Base-by-base conservation (phyloP, 305 asterid species). In the Plantago coronopus region DNA sequence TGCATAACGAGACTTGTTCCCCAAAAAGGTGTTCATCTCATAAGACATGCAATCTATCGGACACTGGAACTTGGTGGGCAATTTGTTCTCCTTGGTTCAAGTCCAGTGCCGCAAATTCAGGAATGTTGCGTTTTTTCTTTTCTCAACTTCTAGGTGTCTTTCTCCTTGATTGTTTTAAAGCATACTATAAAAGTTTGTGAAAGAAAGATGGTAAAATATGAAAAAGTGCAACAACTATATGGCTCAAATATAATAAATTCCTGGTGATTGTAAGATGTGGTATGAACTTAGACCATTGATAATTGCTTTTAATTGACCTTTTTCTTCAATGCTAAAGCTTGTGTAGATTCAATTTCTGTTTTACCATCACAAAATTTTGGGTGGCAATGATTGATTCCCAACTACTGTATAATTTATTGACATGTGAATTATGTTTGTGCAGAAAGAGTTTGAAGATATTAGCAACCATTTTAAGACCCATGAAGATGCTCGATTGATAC, bases 1-100 rank as follows among this genome's bases (percentile, higher is more conserved):
- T 93, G 96, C 86, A 87, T 93, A 70, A 89, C 97, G 63, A 87
- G 99, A 78, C 76, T 93, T 90, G 99, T 93, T 43, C 96, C 99
- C 59, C 99, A 89, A 71, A 93, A 93, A 70, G 99, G 99, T 53
- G 97, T 89, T 45, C 95, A 93, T 87, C 95, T 93, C 65, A 87
- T 93, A 68, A 78, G 96, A 79, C 94, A 93, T 82, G 97, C 99
- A 64, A 67, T 93, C 69, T 93, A 80, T 69, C 80, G 81, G 70
- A 87, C 96, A 51, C 62, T 93, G 82, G 99, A 93, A 68, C 63
- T 89, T 55, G 99, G 96, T 62, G 99, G 99, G 42, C 99, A 93
- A 67, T 93, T 93, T 27, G 83, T 93, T 70, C 97, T 93, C 69
- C 96, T 93, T 61, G 99, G 99, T 74, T 85, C 99, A 61, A 93